A percentile compares a stretch with the other conserved stretches of the same genome.
Conservation (phyloP, 208 protist genomes). For the Leishmania mexicana region DNA sequence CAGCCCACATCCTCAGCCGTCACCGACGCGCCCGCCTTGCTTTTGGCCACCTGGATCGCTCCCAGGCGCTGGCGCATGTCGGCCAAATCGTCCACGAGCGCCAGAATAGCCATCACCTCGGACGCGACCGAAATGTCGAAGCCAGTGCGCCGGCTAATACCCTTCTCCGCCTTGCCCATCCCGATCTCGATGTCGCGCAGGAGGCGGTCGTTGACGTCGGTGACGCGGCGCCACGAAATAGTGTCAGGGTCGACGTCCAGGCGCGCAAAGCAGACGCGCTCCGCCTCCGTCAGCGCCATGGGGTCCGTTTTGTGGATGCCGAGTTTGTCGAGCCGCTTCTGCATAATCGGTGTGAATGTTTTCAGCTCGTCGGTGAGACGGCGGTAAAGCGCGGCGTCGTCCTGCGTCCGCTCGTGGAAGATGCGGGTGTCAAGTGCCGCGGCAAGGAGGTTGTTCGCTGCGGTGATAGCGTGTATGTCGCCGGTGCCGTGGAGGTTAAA, state of each 20-base stretch:
- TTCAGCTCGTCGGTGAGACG: constrained; percentile 74
- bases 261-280: constrained; percentile 90
- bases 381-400: constrained; percentile 88
- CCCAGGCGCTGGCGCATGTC: constrained; percentile 95
- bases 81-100: constrained; percentile 88
- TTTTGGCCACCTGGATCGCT: constrained; percentile 85
- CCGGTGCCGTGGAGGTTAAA: constrained; percentile 99
- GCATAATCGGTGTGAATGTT: constrained; percentile 93
- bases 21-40: constrained; percentile 70
- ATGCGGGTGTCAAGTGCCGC: constrained; percentile 98
- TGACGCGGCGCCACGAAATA: constrained; percentile 97
- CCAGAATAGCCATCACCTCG: constrained; percentile 99
- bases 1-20: constrained; percentile 93
- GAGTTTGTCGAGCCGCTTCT: constrained; percentile 87
- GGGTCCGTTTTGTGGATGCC: constrained; percentile 94
- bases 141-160: constrained; percentile 79
- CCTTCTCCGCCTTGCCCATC: constrained; percentile 91
- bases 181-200: constrained; percentile 96
- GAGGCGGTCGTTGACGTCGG: constrained; percentile 97
- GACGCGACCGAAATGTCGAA: constrained; percentile 98
- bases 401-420: constrained; percentile 96
- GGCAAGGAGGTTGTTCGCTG: constrained; percentile 97
- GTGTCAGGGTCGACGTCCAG: constrained; percentile 96
- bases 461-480: constrained; percentile 99
- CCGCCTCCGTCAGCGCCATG: constrained; percentile 88